Evolutionary conservation across 2,329 filamentous ascomycete genomes (phyloP).

Genomic region (Beauveria australis): DNA sequence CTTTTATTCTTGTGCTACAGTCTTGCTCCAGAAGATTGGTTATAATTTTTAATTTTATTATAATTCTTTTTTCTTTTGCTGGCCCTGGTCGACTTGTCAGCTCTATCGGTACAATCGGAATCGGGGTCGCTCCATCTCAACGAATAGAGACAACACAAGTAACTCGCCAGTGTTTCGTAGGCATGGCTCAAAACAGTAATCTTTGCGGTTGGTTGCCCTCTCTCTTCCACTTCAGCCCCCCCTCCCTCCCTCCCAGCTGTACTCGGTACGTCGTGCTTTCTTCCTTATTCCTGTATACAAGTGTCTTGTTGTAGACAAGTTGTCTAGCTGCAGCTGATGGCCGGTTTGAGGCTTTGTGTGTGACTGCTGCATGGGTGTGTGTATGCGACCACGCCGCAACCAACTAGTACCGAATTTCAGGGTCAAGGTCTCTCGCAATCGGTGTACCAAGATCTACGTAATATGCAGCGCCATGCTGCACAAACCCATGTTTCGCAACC

Average conservation of each 20-base stretch:
- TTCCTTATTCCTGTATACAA: background rate
- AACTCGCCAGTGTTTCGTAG: background rate
- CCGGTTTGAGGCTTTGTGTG: background rate
- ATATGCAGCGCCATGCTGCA: background rate
- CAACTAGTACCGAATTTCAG: background rate
- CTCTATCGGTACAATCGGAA: background rate
- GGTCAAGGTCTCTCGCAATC: background rate
- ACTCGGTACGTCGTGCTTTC: background rate
- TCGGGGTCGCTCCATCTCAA: background rate
- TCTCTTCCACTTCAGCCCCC: background rate
- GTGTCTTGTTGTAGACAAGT: background rate
- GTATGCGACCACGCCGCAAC: background rate
- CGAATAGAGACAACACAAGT: background rate
- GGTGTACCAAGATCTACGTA: background rate
- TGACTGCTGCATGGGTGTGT: background rate
- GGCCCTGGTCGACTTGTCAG: background rate
- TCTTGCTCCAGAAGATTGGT: too few species aligned
- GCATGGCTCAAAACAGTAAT: background rate
- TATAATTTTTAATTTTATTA: background rate
- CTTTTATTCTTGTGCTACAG: background rate
- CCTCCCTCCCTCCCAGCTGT: background rate
- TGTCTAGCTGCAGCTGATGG: background rate
- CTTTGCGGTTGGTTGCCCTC: background rate
- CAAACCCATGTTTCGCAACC: background rate
- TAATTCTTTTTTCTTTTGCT: background rate